Conservation (phyloP, 2,329 filamentous ascomycete species). For the Penicillium crustosum region DNA sequence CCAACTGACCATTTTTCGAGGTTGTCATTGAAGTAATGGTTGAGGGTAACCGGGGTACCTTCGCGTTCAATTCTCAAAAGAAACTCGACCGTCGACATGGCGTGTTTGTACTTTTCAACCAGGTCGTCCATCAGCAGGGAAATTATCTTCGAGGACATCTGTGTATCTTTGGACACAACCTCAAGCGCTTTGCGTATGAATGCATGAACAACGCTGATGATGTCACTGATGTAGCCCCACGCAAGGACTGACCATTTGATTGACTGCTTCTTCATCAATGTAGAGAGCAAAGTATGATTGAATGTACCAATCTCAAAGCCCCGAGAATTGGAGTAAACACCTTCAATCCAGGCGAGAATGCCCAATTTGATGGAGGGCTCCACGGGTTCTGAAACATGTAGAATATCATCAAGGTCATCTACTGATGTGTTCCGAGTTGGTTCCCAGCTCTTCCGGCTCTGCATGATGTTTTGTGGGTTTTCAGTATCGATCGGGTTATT, state of each 20-base stretch:
- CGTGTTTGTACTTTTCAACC: slow-evolving; percentile 32
- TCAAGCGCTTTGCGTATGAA: slow-evolving; percentile 52
- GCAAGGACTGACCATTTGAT: slow-evolving; percentile 54
- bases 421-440: neutral
- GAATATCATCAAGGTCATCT: neutral
- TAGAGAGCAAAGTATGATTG: neutral
- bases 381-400: neutral
- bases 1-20: slow-evolving; percentile 34
- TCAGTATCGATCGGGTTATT: neutral
- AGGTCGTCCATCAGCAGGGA: slow-evolving; percentile 49
- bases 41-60: slow-evolving; percentile 51
- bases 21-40: slow-evolving; percentile 53
- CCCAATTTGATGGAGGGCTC: neutral
- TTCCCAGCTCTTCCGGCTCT: neutral
- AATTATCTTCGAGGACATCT: slow-evolving; percentile 46
- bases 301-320: neutral
- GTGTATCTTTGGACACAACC: slow-evolving; percentile 45
- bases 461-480: neutral
- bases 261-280: slow-evolving; percentile 55
- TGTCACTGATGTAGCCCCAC: slow-evolving; percentile 51
- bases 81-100: neutral
- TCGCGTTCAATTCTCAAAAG: slow-evolving; percentile 54
- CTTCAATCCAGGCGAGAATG: neutral
- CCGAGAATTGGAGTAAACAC: neutral
- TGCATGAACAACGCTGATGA: slow-evolving; percentile 53